Evolutionary conservation across 805 yeast genomes (phyloP).

Genomic region (Blastobotrys mokoenaii): DNA sequence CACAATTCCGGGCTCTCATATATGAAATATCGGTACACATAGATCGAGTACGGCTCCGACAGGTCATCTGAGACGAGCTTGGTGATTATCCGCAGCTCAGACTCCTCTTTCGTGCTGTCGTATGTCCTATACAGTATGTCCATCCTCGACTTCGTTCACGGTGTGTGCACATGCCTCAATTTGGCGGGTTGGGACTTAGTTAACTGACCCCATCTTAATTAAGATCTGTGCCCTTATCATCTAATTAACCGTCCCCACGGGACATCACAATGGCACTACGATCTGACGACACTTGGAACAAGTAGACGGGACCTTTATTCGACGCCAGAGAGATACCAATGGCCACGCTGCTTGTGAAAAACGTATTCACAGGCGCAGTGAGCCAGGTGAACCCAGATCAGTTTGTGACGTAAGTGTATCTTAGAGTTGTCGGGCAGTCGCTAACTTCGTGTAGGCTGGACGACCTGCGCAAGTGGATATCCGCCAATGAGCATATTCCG

Average conservation of each 20-base stretch:
- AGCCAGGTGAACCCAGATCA: conserved; percentile 15
- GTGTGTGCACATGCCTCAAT: too few relatives aligned
- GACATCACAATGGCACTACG: too few relatives aligned
- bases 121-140: conserved; percentile 17
- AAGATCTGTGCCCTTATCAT: too few relatives aligned
- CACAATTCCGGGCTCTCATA: conserved; percentile 88
- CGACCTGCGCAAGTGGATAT: conserved; percentile 16
- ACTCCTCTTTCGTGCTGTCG: conserved; percentile 19
- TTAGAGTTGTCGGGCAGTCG: neutral
- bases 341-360: conserved; percentile 17
- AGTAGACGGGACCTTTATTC: too few relatives aligned
- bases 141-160: neutral
- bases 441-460: conserved; percentile 13
- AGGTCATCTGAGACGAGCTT: conserved; percentile 61
- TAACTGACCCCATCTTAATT: too few relatives aligned
- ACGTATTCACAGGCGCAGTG: conserved; percentile 22
- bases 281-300: too few relatives aligned
- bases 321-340: neutral
- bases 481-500: conserved; percentile 12
- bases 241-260: too few relatives aligned
- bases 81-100: conserved; percentile 27
- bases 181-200: too few relatives aligned
- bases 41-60: conserved; percentile 90
- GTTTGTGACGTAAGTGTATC: conserved; percentile 13
- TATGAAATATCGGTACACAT: conserved; percentile 84